These are phyloP conservation scores for Kernera saxatilis DNA, from an alignment of 345 rosid species.

Conservation along the genomic window DNA sequence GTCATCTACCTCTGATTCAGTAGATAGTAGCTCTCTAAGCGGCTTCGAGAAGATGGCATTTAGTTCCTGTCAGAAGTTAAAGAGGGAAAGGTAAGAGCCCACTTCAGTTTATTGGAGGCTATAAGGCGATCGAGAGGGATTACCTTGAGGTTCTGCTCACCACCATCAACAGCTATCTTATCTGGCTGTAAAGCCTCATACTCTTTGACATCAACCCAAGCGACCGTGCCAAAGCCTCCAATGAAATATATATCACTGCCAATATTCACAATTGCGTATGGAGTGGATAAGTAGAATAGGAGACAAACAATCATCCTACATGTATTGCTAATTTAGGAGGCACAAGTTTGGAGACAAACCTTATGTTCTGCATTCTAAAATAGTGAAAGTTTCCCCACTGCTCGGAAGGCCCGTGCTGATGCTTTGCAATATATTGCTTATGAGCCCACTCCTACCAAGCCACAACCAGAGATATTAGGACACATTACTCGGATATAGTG, in stretches of 20 bases:
- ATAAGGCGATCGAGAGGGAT: not conserved
- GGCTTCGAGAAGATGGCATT: conserved; percentile 79
- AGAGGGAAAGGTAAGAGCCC: not conserved
- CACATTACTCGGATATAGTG: not conserved
- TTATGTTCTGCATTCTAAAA: conserved; percentile 90
- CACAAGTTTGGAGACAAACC: conserved; percentile 36
- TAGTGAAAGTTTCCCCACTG: conserved; percentile 97
- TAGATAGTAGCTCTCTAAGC: conserved; percentile 59
- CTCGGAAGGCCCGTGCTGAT: conserved; percentile 86
- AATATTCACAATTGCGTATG: conserved; percentile 5
- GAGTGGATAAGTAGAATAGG: not conserved
- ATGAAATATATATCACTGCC: conserved; percentile 91
- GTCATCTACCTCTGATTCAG: conserved; percentile 74
- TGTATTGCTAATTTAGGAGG: not conserved
- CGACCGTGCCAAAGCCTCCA: conserved; percentile 99
- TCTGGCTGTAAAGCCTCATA: conserved; percentile 78
- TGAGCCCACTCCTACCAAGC: conserved; percentile 91
- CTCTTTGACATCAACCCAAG: conserved; percentile 95
- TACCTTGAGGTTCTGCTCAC: conserved; percentile 89
- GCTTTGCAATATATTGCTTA: conserved; percentile 81
- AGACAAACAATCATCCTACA: not conserved
- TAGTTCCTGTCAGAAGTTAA: conserved; percentile 50
- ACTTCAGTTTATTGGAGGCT: not conserved
- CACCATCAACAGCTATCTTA: conserved; percentile 93
- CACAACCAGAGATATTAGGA: conserved; percentile 1